Evolutionary conservation across 148 eudicot genomes (phyloP).

Genomic region (Rhododendron vialii): DNA sequence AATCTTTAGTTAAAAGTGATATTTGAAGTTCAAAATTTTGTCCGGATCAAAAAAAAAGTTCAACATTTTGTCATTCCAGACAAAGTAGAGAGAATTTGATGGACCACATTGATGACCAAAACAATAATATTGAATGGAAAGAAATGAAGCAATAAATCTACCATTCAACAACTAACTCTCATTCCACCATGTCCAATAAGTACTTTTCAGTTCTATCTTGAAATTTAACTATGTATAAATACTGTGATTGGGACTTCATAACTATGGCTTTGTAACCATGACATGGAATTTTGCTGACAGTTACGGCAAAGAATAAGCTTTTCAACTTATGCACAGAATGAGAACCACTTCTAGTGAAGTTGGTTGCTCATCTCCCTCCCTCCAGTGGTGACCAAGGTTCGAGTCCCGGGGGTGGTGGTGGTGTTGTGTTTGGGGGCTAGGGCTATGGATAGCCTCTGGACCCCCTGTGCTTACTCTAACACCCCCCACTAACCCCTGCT

Average conservation of each 20-base stretch:
- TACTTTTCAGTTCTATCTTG: background rate
- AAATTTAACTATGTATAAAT: background rate
- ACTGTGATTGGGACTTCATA: background rate
- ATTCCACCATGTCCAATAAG: background rate
- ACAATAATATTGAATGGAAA: background rate
- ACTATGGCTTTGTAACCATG: background rate
- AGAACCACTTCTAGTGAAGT: background rate
- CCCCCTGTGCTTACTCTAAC: no score
- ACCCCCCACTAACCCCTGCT: no score
- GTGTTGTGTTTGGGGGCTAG: no score
- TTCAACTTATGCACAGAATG: background rate
- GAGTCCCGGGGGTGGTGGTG: no score
- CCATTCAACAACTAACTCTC: slow-evolving; percentile 5
- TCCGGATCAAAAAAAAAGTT: background rate
- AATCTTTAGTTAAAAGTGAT: background rate
- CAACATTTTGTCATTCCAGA: background rate
- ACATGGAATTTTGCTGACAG: background rate
- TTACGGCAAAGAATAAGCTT: background rate
- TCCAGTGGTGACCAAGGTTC: no score
- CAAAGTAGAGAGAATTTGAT: background rate
- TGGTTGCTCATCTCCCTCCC: no score
- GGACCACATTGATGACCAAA: slow-evolving; percentile 6
- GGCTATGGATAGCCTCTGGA: no score
- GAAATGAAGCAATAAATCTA: background rate
- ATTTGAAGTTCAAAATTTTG: background rate